A percentile compares a stretch with the other conserved stretches of the same genome.
These are phyloP conservation scores for Oryza punctata DNA, from an alignment of 176 grass and related monocot species.

Conservation along the genomic window DNA sequence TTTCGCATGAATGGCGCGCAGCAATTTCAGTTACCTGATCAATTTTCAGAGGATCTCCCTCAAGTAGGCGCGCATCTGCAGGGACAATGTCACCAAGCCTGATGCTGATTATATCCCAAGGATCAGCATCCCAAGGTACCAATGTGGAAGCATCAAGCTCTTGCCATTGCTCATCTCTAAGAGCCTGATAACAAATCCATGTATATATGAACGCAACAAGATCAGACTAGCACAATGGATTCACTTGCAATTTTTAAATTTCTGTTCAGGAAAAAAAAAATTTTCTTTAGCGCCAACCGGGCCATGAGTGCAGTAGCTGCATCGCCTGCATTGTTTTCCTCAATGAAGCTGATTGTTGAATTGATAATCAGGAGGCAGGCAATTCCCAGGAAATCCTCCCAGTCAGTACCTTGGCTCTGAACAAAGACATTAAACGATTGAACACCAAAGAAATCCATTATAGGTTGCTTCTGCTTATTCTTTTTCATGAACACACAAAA, in stretches of 20 bases:
- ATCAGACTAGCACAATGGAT: background rate
- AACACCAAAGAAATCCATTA: no score
- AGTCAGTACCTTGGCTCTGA: no score
- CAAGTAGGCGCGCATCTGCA: constrained; percentile 68
- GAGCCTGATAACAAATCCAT: constrained; percentile 35
- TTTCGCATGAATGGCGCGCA: background rate
- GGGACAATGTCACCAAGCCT: constrained; percentile 85
- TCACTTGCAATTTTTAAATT: background rate
- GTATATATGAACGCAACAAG: background rate
- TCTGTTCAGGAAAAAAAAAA: constrained; percentile 25
- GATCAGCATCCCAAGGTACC: constrained; percentile 60
- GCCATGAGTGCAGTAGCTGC: constrained; percentile 74
- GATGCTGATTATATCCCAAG: constrained; percentile 64
- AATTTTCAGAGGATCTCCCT: constrained; percentile 85
- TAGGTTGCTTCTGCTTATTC: no score
- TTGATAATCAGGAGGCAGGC: constrained; percentile 74
- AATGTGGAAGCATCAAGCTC: constrained; percentile 70
- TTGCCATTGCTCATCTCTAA: constrained; percentile 74
- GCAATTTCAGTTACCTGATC: constrained; percentile 56
- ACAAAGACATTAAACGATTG: no score
- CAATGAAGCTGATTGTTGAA: constrained; percentile 81
- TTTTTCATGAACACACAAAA: no score
- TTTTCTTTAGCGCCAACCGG: constrained; percentile 59
- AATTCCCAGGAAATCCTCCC: constrained; percentile 16
- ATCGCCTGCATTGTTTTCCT: constrained; percentile 83